Percentiles rank a stretch among this genome's conserved stretches.
Conservation (phyloP, 192 early-diverging fungal genomes). For the Backusella sp. region DNA sequence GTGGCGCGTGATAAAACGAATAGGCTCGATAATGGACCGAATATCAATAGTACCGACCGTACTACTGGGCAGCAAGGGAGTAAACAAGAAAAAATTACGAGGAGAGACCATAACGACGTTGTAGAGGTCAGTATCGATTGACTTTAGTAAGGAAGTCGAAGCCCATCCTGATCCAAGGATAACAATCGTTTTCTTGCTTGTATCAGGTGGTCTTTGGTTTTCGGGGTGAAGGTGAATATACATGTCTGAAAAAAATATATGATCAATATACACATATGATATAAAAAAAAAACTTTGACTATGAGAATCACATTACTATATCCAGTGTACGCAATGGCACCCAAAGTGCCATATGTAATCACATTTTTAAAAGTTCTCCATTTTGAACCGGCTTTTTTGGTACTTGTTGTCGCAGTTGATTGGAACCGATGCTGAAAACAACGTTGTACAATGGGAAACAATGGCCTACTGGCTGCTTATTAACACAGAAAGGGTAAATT, state of each 20-base stretch:
- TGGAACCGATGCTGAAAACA: background rate
- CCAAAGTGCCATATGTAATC: background rate
- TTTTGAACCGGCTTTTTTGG: background rate
- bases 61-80: constrained; percentile 67
- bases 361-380: constrained; percentile 10
- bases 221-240: constrained; percentile 41
- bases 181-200: constrained; percentile 42
- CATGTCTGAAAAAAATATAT: constrained; percentile 27
- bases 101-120: constrained; percentile 65
- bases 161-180: constrained; percentile 43
- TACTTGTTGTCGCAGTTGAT: background rate
- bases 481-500: background rate
- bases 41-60: constrained; percentile 90
- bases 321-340: background rate
- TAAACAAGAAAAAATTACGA: constrained; percentile 89
- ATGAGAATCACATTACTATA: background rate
- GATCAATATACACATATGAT: background rate
- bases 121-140: constrained; percentile 36
- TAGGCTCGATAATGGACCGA: constrained; percentile 83
- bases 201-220: constrained; percentile 54
- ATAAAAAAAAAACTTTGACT: background rate
- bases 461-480: background rate
- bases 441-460: background rate
- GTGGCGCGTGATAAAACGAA: constrained; percentile 84
- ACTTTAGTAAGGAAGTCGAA: constrained; percentile 38